Conservation (phyloP, 1,139 yeast genomes). For the Hansenula lynferdii region DNA sequence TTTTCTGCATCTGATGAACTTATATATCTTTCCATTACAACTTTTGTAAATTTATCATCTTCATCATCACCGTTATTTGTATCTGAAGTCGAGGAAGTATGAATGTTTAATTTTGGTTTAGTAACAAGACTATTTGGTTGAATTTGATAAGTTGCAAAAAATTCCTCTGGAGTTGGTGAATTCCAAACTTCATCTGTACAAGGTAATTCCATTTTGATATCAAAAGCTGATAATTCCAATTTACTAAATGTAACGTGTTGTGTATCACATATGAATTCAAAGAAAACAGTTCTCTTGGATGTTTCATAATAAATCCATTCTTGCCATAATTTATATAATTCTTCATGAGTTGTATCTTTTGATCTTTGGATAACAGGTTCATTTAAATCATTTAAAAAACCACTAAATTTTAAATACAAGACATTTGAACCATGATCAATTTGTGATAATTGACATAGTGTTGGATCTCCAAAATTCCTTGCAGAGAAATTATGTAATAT, state of each 20-base stretch:
- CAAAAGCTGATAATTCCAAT: slow-evolving; percentile 28
- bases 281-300: slow-evolving; percentile 27
- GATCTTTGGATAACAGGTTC: background rate
- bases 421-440: slow-evolving; percentile 1
- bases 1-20: slow-evolving; percentile 2
- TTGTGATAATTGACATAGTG: background rate
- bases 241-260: slow-evolving; percentile 20
- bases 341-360: background rate
- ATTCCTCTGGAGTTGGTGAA: slow-evolving; percentile 24
- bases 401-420: slow-evolving; percentile 1
- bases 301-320: slow-evolving; percentile 29
- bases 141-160: slow-evolving; percentile 24
- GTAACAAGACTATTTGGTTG: slow-evolving; percentile 29
- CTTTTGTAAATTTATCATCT: slow-evolving; percentile 8
- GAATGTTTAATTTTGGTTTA: slow-evolving; percentile 12
- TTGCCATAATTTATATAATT: slow-evolving; percentile 19
- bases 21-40: slow-evolving; percentile 1
- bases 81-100: no score
- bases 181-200: slow-evolving; percentile 38
- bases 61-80: no score
- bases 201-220: slow-evolving; percentile 36
- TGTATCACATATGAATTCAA: slow-evolving; percentile 27
- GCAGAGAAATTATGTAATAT: slow-evolving; percentile 1
- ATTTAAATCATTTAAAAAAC: background rate
- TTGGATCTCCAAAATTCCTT: slow-evolving; percentile 1